Base-by-base conservation (phyloP, 345 rosid genomes). In the Hypericum perforatum region DNA sequence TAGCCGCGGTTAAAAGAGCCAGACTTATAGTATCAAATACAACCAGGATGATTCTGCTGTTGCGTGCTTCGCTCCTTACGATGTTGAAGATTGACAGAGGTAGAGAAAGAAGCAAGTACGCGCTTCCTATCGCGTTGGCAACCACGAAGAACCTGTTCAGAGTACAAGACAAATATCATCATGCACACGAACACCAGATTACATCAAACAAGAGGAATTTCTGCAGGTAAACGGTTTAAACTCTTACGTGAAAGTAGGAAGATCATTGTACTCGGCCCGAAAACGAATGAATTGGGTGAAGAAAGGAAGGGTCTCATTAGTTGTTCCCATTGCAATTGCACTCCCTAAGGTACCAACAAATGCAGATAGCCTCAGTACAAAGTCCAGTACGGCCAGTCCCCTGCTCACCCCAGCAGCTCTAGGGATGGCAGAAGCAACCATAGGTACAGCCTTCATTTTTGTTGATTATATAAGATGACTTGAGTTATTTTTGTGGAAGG, bases 131-230 rank as follows among this genome's bases (percentile, higher is more conserved):
- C 10, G 73, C 79, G 67, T 78, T 88, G 47, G 89, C 82, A 11
- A 69, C 74, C 63, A 85, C 88, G 53, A 88, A 82, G 54, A 82
- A 82, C 74, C 91, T 85, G 81, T 48, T 59, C 11, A 38, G 32
- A 48, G 11, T 38, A 42, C 15, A 5, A 59, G 36, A 7, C n/a
- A 22, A 4, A 22, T 22, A 4, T 1, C 32, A 22, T 22, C 32
- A 22, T 22, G 32, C 32, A 22, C 32, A 22, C 4, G 32, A 1
- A 22, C 32, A 22, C 32, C 32, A 22, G 32, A 22, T 22, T 22
- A 22, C 32, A 22, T 22, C 4, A 22, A 22, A 22, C n/a, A n/a
- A n/a, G n/a, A n/a, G n/a, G n/a, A n/a, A n/a, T n/a, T n/a, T n/a
- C n/a, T n/a, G n/a, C n/a, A n/a, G n/a, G n/a, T n/a, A n/a, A n/a